These are phyloP conservation scores for Tuber melanosporum DNA, from an alignment of 495 filamentous ascomycete genomes.

Conservation along the genomic window DNA sequence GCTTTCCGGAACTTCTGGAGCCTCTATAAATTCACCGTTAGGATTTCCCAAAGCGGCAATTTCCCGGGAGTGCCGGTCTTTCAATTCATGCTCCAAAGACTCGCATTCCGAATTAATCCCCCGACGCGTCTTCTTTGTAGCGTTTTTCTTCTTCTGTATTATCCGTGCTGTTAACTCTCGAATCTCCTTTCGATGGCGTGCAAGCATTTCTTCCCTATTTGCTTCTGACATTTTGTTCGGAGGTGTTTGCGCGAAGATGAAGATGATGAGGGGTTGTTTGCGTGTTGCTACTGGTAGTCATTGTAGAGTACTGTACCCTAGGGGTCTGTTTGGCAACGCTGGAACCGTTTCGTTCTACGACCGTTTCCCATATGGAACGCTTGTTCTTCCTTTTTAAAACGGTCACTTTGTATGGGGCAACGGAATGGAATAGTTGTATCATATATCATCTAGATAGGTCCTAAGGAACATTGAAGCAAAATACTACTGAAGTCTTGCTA, in stretches of 20 bases:
- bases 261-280: not conserved
- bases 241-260: not conserved
- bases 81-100: conserved; percentile 61
- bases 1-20: conserved; percentile 16
- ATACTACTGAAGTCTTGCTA: not conserved
- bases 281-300: not conserved
- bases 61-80: conserved; percentile 61
- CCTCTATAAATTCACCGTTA: conserved; percentile 23
- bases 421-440: too few species aligned
- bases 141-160: conserved; percentile 90
- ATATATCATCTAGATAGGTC: too few species aligned
- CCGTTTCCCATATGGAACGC: too few species aligned
- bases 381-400: too few species aligned
- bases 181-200: conserved; percentile 80
- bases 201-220: conserved; percentile 59
- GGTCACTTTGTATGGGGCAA: too few species aligned
- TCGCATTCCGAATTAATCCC: conserved; percentile 79
- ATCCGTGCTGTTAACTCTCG: conserved; percentile 75
- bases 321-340: too few species aligned
- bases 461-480: too few species aligned
- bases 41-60: conserved; percentile 51
- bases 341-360: too few species aligned
- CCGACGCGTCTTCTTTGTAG: conserved; percentile 92
- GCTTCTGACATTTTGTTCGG: conserved; percentile 38
- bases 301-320: too few species aligned